Percentiles rank a stretch among this genome's conserved stretches.
Conservation (phyloP, 139 green algal genomes). For the Coccomyxa sp. region DNA sequence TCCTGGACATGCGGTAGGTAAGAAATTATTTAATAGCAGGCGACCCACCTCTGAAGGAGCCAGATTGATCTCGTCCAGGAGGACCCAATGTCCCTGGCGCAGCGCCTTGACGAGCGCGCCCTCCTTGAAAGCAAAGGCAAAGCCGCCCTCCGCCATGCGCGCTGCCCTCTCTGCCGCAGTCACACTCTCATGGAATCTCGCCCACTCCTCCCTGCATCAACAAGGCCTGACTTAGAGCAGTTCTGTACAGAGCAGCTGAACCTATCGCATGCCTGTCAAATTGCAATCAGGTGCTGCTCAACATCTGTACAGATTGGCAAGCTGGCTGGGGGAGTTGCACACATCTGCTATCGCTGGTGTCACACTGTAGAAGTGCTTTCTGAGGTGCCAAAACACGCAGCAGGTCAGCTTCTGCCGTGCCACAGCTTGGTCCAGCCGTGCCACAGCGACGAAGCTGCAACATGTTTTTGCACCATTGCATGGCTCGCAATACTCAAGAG, state of each 20-base stretch:
- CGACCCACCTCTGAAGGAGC: slow-evolving; percentile 69
- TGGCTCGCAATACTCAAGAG: neutral
- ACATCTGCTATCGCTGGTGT: too few relatives aligned
- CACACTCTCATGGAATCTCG: slow-evolving; percentile 62
- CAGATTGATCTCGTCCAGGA: slow-evolving; percentile 97
- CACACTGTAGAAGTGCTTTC: too few relatives aligned
- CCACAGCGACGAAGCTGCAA: neutral
- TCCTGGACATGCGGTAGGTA: too few relatives aligned
- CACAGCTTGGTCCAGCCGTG: too few relatives aligned
- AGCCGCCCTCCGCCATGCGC: slow-evolving; percentile 63
- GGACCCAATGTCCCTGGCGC: slow-evolving; percentile 89
- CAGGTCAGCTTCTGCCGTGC: too few relatives aligned
- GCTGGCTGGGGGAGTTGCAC: neutral
- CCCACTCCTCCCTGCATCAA: slow-evolving; percentile 52
- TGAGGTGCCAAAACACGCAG: too few relatives aligned
- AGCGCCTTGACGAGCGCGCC: slow-evolving; percentile 86
- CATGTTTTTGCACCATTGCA: neutral
- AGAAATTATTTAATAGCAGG: too few relatives aligned
- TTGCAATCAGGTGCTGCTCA: too few relatives aligned
- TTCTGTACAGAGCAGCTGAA: neutral
- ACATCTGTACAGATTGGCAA: neutral
- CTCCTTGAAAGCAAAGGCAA: slow-evolving; percentile 95
- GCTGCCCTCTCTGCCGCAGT: slow-evolving; percentile 63
- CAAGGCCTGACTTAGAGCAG: too few relatives aligned
- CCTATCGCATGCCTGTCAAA: neutral